A percentile compares a stretch with the other conserved stretches of the same genome.
Conservation (phyloP, 2,329 filamentous ascomycete species). For the Aspergillus sojae region DNA sequence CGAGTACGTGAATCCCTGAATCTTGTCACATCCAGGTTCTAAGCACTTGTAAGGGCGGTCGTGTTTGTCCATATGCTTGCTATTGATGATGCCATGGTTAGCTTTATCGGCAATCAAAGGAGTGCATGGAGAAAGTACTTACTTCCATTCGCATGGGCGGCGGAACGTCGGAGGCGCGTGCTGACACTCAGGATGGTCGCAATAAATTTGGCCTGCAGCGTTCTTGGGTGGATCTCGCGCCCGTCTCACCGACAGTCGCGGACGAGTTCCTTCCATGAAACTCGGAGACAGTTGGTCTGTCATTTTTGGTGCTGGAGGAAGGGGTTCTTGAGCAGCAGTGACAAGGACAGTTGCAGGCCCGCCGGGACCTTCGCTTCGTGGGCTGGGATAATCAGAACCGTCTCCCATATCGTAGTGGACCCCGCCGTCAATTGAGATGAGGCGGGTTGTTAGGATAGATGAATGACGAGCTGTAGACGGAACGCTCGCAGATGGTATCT, state of each 20-base stretch:
- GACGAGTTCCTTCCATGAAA: constrained; percentile 40
- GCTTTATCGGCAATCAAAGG: constrained; percentile 6
- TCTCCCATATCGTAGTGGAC: constrained; percentile 42
- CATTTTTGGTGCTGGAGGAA: constrained; percentile 39
- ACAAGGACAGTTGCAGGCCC: constrained; percentile 39
- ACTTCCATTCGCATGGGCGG: constrained; percentile 94
- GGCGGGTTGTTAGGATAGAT: constrained; percentile 20
- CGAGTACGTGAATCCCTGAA: constrained; percentile 92
- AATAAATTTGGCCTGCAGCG: constrained; percentile 73
- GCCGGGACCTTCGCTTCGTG: constrained; percentile 45
- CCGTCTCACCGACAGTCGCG: constrained; percentile 46
- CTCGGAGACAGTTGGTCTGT: constrained; percentile 34
- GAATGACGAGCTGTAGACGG: constrained; percentile 9
- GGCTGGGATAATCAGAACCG: constrained; percentile 47
- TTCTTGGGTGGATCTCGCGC: constrained; percentile 62
- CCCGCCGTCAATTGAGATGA: constrained; percentile 34
- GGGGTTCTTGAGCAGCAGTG: constrained; percentile 36
- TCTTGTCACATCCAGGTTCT: constrained; percentile 81
- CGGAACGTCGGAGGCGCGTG: constrained; percentile 68
- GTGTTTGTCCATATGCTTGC: constrained; percentile 99
- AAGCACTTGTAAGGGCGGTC: constrained; percentile 88
- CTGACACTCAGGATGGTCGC: constrained; percentile 70
- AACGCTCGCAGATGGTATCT: background rate
- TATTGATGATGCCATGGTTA: constrained; percentile 43
- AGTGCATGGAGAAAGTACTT: constrained; percentile 47